Evolutionary conservation across 192 early-diverging fungal species (phyloP), one percentile per base, ranked within the genome.

Genomic region (Mortierella claussenii): DNA sequence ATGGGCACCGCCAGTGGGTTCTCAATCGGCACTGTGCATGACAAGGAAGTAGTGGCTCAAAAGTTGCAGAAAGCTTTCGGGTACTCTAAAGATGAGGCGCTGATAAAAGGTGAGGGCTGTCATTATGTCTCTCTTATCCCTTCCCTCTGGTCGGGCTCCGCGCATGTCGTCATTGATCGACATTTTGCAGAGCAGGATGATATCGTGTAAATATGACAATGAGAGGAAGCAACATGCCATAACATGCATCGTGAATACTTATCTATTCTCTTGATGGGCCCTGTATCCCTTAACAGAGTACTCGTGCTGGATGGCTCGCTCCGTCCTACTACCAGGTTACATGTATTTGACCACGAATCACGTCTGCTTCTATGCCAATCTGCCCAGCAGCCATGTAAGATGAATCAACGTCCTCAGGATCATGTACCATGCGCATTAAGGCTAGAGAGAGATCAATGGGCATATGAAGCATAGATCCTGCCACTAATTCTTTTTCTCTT

Each of bases 281-380:
- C n/a, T n/a, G n/a, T n/a, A n/a, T 36, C 31, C 0, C 18, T 40
- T 1, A 27, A 44, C 55, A 87, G 89, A 90, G 37, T 90, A 81
- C 79, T 81, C 88, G 13, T 90, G 89, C 69, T 89, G 86, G 76
- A 64, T 90, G 20, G 74, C 88, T 15, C 71, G 80, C 0, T 83
- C 88, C 2, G 82, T 88, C 0, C 57, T 88, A 34, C 59, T 90
- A 13, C 82, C 86, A 27, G 89, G 89, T 13, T 81, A 84, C 52
- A 53, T 90, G 43, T 90, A 85, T 54, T 51, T 90, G 43, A 90
- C 88, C 0, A 81, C 85, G 28, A 59, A 79, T 8, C 88, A 90
- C 33, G 50, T 90, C 23, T 87, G 84, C 24, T 90, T 89, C 61
- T 89, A 87, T 79, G 87, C 87, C 27, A 79, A 79, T 12, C 69